Conservation (phyloP, 305 asterid species). For the Plantago lanceolata region DNA sequence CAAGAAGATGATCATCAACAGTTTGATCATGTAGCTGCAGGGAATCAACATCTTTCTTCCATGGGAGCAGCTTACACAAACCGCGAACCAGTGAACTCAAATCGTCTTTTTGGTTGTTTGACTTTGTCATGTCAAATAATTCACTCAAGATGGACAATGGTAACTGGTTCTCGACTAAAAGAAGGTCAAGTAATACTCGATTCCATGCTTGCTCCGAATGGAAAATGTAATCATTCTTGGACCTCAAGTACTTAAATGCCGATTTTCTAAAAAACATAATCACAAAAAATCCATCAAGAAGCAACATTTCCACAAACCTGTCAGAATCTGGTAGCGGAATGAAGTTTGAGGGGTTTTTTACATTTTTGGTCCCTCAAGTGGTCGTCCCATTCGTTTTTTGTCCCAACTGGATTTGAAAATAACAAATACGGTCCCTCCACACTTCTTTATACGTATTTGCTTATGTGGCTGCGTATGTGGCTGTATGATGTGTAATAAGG, state of each 20-base stretch:
- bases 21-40: neutral
- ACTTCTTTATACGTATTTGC: no score
- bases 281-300: constrained; percentile 19
- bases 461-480: no score
- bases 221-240: neutral
- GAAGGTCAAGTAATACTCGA: constrained; percentile 16
- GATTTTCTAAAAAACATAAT: constrained; percentile 5
- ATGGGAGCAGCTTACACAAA: neutral
- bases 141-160: constrained; percentile 22
- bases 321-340: neutral
- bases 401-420: no score
- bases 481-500: no score
- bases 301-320: constrained; percentile 8
- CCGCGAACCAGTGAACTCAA: neutral
- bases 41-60: neutral
- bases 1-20: constrained; percentile 12
- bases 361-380: no score
- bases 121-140: constrained; percentile 17
- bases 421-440: no score
- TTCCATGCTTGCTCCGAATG: neutral
- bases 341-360: neutral
- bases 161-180: constrained; percentile 26
- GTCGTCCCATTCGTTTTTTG: no score
- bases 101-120: neutral
- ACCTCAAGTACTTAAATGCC: neutral